Evolutionary conservation across 192 early-diverging fungal genomes (phyloP), one percentile per base, ranked within the genome.

Genomic region (Thoreauomyces humboldtii): DNA sequence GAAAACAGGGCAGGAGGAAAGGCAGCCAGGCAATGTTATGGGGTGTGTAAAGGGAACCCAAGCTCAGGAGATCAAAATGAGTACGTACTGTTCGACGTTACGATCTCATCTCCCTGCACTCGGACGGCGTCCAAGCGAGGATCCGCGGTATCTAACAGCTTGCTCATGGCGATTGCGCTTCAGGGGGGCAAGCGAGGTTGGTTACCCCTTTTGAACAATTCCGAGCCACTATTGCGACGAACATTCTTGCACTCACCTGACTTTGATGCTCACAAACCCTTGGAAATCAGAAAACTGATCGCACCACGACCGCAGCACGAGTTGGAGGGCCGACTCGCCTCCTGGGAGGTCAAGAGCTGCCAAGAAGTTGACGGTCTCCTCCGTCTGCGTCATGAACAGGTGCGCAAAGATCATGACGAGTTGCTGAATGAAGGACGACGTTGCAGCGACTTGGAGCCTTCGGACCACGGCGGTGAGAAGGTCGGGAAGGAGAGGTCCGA

Each of bases 341-440:
- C 81, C 74, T n/a, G n/a, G n/a, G 29, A 92, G 73, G n/a, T 77
- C 67, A 21, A 85, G 67, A 15, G 72, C 65, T 31, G 56, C 68
- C 51, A 98, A 79, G 73, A 95, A 89, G 28, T 89, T 76, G 12
- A 61, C 21, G 15, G 86, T 88, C 25, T 81, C 75, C 33, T 58
- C 50, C 62, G 59, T 60, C 28, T 76, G 67, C n/a, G 84, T 73
- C 37, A 94, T 88, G 42, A 92, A 81, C 45, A 96, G 78, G 59
- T 96, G 92, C 35, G 90, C 91, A 75, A 96, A 93, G 7, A 95
- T 85, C 58, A 90, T 78, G 7, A 96, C 74, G 21, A 96, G 76
- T 22, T 92, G 91, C 73, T 92, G 86, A 63, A 89, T 89, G 37
- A 96, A 94, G 9, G 88, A 82, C 0, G 93, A 76, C 6, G 85